phyloP scores from a whole-genome alignment of 225 moss, liverwort and hornwort species.

The Sphagnum contortum region DNA sequence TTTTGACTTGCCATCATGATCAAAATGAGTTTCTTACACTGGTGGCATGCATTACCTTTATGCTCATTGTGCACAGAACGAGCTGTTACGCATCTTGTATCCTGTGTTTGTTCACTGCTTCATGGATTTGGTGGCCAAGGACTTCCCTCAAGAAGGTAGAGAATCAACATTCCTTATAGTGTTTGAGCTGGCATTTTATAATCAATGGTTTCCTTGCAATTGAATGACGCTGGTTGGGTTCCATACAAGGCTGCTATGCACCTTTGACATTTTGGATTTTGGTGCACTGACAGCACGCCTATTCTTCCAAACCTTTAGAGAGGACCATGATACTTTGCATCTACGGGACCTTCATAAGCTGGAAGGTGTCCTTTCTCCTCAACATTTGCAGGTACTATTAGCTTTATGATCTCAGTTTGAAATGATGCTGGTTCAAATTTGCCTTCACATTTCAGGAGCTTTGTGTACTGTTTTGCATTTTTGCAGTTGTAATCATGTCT shows the following conservation, averaged over 20 bases:
- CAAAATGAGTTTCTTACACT: too few species aligned
- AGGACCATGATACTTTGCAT: constrained; percentile 78
- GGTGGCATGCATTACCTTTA: too few species aligned
- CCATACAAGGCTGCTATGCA: too few species aligned
- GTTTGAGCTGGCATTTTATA: too few species aligned
- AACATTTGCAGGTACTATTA: constrained; percentile 60
- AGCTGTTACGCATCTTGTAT: constrained; percentile 81
- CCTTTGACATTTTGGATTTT: too few species aligned
- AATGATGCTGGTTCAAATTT: neutral
- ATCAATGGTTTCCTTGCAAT: too few species aligned
- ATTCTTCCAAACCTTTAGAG: constrained; percentile 76
- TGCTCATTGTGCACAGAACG: constrained; percentile 31
- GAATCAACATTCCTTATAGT: neutral
- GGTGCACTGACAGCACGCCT: constrained; percentile 37
- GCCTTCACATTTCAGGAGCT: too few species aligned
- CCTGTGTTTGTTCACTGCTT: constrained; percentile 94
- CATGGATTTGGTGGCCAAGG: constrained; percentile 89
- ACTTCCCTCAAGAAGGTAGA: constrained; percentile 65
- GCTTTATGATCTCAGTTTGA: neutral
- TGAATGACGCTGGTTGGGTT: too few species aligned
- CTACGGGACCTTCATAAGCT: constrained; percentile 75
- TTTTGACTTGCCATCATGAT: too few species aligned
- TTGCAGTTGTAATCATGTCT: neutral
- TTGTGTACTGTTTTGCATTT: too few species aligned
- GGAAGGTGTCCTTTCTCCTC: constrained; percentile 80